These are phyloP conservation scores for Phytophthora litchii DNA, from an alignment of 352 stramenopile genomes.

Conservation along the genomic window DNA sequence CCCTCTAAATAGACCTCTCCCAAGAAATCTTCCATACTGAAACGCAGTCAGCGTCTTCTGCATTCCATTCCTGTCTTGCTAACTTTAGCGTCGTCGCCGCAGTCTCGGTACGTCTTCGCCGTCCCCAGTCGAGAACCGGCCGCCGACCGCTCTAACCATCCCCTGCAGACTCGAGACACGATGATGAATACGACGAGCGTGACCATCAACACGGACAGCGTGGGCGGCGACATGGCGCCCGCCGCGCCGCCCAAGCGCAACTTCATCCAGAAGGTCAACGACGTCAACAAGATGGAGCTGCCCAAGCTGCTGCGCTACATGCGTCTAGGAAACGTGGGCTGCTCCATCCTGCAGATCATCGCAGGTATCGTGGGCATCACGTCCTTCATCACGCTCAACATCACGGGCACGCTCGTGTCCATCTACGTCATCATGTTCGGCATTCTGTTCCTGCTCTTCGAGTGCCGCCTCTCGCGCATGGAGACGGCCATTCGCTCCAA, in stretches of 20 bases:
- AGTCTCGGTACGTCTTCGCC: constrained; percentile 1
- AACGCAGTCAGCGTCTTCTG: not conserved
- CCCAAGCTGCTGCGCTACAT: constrained; percentile 89
- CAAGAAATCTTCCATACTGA: constrained; percentile 17
- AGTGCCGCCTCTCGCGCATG: constrained; percentile 89
- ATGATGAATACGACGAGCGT: constrained; percentile 83
- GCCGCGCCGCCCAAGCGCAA: constrained; percentile 61
- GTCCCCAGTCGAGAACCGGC: constrained; percentile 26
- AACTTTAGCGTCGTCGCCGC: constrained; percentile 25
- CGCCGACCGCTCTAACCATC: constrained; percentile 18
- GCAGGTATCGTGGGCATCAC: constrained; percentile 82
- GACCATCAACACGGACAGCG: constrained; percentile 81
- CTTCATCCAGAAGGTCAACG: constrained; percentile 84
- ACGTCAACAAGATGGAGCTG: constrained; percentile 92
- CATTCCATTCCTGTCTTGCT: constrained; percentile 25
- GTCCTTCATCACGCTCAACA: constrained; percentile 90
- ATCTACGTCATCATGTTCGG: constrained; percentile 92
- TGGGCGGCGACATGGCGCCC: constrained; percentile 58
- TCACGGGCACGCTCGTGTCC: constrained; percentile 87
- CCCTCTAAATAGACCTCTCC: constrained; percentile 10
- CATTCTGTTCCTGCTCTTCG: constrained; percentile 86
- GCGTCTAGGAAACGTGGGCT: constrained; percentile 84
- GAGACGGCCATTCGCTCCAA: constrained; percentile 81
- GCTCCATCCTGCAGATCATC: constrained; percentile 84
- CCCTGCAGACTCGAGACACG: not conserved